These are phyloP conservation scores for Acidomyces sp. DNA, from an alignment of 495 filamentous ascomycete species.

Conservation along the genomic window DNA sequence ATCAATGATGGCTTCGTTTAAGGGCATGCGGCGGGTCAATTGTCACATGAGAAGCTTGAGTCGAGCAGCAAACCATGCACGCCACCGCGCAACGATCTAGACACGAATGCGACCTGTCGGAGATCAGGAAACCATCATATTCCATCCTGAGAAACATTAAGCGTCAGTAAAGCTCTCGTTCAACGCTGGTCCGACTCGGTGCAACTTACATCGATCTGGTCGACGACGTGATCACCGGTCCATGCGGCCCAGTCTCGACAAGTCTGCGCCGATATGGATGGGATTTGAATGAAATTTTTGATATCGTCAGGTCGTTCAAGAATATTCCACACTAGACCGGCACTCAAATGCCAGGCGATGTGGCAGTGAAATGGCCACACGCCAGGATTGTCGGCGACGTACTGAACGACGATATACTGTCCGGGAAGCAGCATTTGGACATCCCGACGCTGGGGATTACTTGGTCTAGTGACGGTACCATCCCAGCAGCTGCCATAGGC, in stretches of 20 bases:
- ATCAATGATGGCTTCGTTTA: too few species aligned
- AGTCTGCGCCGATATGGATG: slow-evolving; percentile 16
- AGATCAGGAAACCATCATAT: too few species aligned
- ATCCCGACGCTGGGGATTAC: slow-evolving; percentile 42
- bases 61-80: too few species aligned
- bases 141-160: too few species aligned
- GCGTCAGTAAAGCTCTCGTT: too few species aligned
- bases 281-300: slow-evolving; percentile 7
- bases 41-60: too few species aligned
- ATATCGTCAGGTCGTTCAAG: slow-evolving; percentile 14
- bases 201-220: slow-evolving; percentile 20
- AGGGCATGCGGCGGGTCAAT: too few species aligned
- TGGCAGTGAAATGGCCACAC: slow-evolving; percentile 22
- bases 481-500: slow-evolving; percentile 38
- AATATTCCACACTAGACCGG: slow-evolving; percentile 16
- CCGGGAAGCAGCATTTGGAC: slow-evolving; percentile 33
- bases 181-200: too few species aligned
- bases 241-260: slow-evolving; percentile 19
- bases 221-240: slow-evolving; percentile 9
- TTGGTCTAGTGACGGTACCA: slow-evolving; percentile 31
- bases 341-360: slow-evolving; percentile 20
- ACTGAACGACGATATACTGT: slow-evolving; percentile 23
- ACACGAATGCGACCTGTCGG: too few species aligned
- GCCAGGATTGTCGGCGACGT: slow-evolving; percentile 19
- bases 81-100: too few species aligned